Base-by-base conservation (phyloP, 106 monocot species). In the Cymbidium sinense region DNA sequence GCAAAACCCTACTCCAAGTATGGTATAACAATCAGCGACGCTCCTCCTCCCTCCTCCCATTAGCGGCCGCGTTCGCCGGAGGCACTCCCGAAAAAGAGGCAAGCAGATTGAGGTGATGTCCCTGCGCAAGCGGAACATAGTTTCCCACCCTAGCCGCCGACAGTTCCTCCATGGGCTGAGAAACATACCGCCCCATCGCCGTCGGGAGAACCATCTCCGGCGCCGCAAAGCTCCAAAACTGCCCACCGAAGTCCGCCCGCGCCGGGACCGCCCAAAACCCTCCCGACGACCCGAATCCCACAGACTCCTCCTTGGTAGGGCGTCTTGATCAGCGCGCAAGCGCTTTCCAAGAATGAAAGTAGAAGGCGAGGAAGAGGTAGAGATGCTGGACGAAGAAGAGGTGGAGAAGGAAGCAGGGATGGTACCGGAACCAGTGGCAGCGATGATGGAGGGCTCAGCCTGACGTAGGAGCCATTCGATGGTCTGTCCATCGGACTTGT, bases 381-480 rank as follows among this genome's bases (percentile, higher is more conserved):
- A 25, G 77, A 37, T 19, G 36, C 23, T 34, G 29, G 85, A 79
- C 74, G 71, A 19, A 39, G 82, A 65, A 31, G 76, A 30, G 50
- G 88, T 62, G 67, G 88, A 82, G 84, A 91, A 88, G 72, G 84
- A 84, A 25, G 91, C 88, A 11, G 91, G 91, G 9, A 86, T 91
- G 76, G 91, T 91, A 7, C 91, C 91, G 5, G 93, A 83, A 52
- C 93, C 93, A 29, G 93, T 93, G 71, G 93, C 93, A 25, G 90
- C 93, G 82, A 93, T 93, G 64, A 93, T 93, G 80, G 93, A 90
- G 47, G 93, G 93, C 77, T 93, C 93, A 8, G 93, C 93, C 75
- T 93, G 93, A 50, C 90, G 88, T 72, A 93, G 90, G 15, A 93
- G 93, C 93, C 93, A 93, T 83, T 93, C 93, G 81, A 93, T 93